Evolutionary conservation across 768 basidiomycete genomes (phyloP), one percentile per base, ranked within the genome.

Genomic region (Suillus placidus): DNA sequence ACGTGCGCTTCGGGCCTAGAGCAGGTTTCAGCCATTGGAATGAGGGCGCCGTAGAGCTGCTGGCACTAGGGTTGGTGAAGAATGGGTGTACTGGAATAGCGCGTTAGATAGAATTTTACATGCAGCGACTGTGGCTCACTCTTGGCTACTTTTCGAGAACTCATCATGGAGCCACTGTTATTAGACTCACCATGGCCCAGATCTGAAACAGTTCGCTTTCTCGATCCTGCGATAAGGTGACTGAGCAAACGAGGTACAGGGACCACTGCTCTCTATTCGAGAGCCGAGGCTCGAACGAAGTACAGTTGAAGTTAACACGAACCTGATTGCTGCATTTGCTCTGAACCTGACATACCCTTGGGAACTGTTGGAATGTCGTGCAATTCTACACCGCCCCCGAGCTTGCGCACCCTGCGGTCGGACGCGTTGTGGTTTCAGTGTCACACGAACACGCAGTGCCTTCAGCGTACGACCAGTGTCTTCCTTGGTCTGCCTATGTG

Each of bases 81-180:
- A 83, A 79, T 18, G 82, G 80, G 67, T 83, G 82, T 55, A 77
- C 81, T 81, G 62, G n/a, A n/a, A 30, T 32, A 4, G 47, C 47
- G 54, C 30, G 60, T 60, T 35, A 26, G 47, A 63, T 20, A 60
- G 51, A n/a, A 37, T 37, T 54, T 38, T 20, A 35, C 5, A 45
- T 26, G 34, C 38, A 35, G 16, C 8, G 18, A 13, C 34, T 45
- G 52, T 38, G 16, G 55, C 76, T 70, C 64, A 76, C 74, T 62
- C 67, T 76, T 76, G 34, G 71, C 43, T 64, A 74, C n/a, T 55
- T 76, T 76, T 64, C 45, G 70, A 6, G 64, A 60, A 32, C 40
- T 16, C 34, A 43, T 26, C 72, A 64, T 73, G 14, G 74, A 38
- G 30, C 61, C 64, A 61, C 47, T 38, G 18, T 42, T 67, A 47